Conservation (phyloP, 2,329 filamentous ascomycete species). For the Helotiales sp. region DNA sequence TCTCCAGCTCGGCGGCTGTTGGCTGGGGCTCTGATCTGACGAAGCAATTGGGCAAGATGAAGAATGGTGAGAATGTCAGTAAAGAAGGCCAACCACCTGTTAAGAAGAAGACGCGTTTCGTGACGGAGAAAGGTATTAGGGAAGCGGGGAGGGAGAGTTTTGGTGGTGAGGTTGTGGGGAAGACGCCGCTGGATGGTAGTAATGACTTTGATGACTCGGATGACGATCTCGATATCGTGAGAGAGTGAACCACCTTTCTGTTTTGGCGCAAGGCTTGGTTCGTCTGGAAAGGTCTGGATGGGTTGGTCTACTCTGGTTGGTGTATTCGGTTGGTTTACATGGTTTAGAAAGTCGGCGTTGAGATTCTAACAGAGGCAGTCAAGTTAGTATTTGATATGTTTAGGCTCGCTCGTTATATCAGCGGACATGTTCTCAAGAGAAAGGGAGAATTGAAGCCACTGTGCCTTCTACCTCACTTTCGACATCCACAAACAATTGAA, state of each 20-base stretch:
- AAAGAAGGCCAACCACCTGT: conserved; percentile 42
- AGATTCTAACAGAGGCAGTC: too few relatives aligned
- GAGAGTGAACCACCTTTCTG: conserved; percentile 12
- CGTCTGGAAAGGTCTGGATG: background rate
- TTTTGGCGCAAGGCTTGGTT: background rate
- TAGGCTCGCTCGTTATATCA: background rate
- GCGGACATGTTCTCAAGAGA: background rate
- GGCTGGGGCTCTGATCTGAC: conserved; percentile 63
- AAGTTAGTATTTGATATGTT: background rate
- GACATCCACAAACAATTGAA: too few relatives aligned
- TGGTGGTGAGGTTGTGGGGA: conserved; percentile 53
- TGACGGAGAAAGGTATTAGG: conserved; percentile 77
- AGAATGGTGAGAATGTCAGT: conserved; percentile 59
- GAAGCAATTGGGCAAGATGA: conserved; percentile 65
- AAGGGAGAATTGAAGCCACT: background rate
- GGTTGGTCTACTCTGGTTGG: background rate
- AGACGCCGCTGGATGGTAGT: conserved; percentile 18
- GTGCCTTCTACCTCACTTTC: too few relatives aligned
- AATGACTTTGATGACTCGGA: conserved; percentile 40
- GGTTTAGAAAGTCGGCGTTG: background rate
- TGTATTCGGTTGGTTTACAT: background rate
- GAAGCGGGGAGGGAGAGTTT: conserved; percentile 78
- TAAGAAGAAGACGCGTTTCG: conserved; percentile 78
- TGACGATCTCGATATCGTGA: conserved; percentile 43
- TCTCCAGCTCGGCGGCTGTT: conserved; percentile 41